Evolutionary conservation across 495 filamentous ascomycete genomes (phyloP), one percentile per base, ranked within the genome.

Genomic region (Lepidopterella palustris): DNA sequence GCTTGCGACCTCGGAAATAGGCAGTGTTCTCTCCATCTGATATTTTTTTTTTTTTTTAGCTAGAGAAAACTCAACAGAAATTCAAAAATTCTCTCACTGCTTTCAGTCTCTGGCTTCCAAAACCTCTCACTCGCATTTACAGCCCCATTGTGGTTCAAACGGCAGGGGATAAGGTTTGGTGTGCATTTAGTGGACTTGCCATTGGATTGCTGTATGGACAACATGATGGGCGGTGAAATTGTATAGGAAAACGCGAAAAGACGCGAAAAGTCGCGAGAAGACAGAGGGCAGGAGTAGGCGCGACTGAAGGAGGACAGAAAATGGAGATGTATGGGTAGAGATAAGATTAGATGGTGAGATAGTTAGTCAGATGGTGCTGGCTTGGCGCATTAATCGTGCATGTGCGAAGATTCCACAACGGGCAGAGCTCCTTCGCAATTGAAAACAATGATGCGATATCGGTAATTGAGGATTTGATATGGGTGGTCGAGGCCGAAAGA

Each of bases 131-230:
- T 74, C 1, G 84, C 80, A 15, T 84, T 78, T 49, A 90, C 76
- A 10, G 83, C 74, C 5, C 92, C 92, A 68, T 87, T 81, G 68
- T 95, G 84, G 64, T 92, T 80, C 65, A 97, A 83, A 54, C 81
- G 80, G 67, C 91, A 96, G 5, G 92, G 92, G 20, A 97, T 81
- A 40, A 97, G 75, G 71, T 97, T 87, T 0, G 89, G 85, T 1
- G 79, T 86, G 58, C 79, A 80, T 64, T 80, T 80, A 51, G 60
- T 59, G 18, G 69, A 47, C 55, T 29, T 25, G 20, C 50, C 21
- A 5, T 57, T 20, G 42, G 64, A 48, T 23, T 31, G 13, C 48
- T 61, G 58, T 11, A 67, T 57, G 55, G 61, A 49, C 15, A 70
- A 59, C 61, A 67, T 67, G 49, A 52, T 63, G 63, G 13, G 21